Conservation (phyloP, 257 asterid species). For the Salvia splendens region DNA sequence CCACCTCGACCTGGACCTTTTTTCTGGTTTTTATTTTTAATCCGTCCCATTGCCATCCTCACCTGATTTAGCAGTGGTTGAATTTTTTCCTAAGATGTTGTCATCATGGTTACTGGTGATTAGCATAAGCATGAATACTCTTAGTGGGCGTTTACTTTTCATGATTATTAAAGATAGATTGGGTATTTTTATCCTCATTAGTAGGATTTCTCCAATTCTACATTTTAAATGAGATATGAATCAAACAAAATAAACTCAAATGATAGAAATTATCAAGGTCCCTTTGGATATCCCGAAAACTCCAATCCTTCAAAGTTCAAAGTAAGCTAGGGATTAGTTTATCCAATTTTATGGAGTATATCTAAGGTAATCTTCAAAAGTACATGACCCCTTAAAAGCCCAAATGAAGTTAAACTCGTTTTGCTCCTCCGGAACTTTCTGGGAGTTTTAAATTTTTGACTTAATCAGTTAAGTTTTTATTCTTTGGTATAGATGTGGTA, state of each 20-base stretch:
- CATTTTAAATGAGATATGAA: too few relatives aligned
- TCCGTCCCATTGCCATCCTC: neutral
- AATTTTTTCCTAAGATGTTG: neutral
- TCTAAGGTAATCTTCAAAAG: too few relatives aligned
- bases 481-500: neutral
- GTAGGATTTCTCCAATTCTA: neutral
- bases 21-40: neutral
- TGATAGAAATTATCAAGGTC: too few relatives aligned
- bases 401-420: neutral
- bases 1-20: neutral
- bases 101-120: neutral
- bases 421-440: neutral
- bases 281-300: too few relatives aligned
- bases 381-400: too few relatives aligned
- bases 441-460: constrained; percentile 7
- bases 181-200: too few relatives aligned
- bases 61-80: neutral
- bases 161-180: too few relatives aligned
- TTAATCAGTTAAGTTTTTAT: neutral
- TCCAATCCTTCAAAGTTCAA: too few relatives aligned
- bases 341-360: too few relatives aligned
- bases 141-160: too few relatives aligned
- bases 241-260: too few relatives aligned
- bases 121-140: neutral
- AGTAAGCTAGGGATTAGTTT: too few relatives aligned